Percentiles rank a stretch among this genome's conserved stretches.
These are phyloP conservation scores for Zarea fungicola DNA, from an alignment of 2,329 filamentous ascomycete species.

Conservation along the genomic window DNA sequence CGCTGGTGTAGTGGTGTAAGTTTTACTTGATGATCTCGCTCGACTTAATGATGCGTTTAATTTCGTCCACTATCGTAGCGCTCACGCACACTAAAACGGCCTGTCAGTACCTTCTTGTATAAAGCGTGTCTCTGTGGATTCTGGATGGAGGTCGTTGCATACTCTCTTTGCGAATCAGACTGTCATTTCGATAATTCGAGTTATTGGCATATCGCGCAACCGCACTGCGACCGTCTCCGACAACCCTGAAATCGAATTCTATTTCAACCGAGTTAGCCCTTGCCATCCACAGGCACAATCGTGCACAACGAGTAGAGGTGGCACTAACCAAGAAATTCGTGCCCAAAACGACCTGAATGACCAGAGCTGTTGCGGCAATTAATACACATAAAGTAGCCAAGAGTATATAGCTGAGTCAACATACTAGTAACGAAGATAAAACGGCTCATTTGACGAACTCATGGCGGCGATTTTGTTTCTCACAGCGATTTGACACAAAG, in stretches of 20 bases:
- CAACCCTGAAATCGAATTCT: conserved; percentile 96
- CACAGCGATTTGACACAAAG: conserved; percentile 1
- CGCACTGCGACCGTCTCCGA: conserved; percentile 89
- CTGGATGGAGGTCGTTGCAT: conserved; percentile 36
- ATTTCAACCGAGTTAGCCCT: conserved; percentile 9
- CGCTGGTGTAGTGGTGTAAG: conserved; percentile 7
- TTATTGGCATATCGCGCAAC: conserved; percentile 98
- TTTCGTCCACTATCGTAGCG: conserved; percentile 82
- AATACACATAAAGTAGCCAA: background rate
- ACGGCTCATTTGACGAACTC: conserved; percentile 69
- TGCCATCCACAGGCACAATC: background rate
- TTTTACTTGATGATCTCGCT: conserved; percentile 94
- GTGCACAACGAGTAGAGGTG: background rate
- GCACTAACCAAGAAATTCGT: conserved; percentile 83
- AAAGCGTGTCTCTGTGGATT: background rate
- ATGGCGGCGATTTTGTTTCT: conserved; percentile 38
- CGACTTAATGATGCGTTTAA: conserved; percentile 93
- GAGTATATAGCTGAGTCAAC: conserved; percentile 27
- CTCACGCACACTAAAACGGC: conserved; percentile 80
- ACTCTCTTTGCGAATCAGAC: conserved; percentile 99
- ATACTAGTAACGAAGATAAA: conserved; percentile 98
- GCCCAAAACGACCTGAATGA: conserved; percentile 93
- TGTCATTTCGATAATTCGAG: conserved; percentile 98
- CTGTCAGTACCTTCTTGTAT: background rate
- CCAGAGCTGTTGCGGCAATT: conserved; percentile 63